Conservation (phyloP, 352 stramenopile genomes). For the Phytophthora kernoviae region DNA sequence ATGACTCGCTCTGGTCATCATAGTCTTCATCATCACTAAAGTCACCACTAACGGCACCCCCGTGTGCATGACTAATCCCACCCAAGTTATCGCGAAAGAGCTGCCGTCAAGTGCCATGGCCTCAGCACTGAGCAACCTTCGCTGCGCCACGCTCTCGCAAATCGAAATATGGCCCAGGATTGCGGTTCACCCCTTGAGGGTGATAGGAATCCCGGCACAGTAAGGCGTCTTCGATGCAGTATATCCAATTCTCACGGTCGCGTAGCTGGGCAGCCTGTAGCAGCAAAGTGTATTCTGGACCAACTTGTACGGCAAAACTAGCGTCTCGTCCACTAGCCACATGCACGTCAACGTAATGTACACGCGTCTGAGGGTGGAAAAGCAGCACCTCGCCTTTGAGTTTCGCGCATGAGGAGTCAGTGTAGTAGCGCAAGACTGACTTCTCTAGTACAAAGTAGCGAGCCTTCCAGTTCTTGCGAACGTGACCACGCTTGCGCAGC, state of each 20-base stretch:
- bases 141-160: conserved; percentile 55
- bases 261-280: conserved; percentile 59
- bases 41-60: conserved; percentile 24
- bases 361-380: conserved; percentile 67
- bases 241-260: conserved; percentile 82
- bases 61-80: conserved; percentile 36
- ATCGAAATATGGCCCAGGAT: conserved; percentile 42
- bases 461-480: conserved; percentile 81
- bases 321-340: conserved; percentile 54
- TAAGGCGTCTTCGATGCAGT: conserved; percentile 76
- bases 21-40: conserved; percentile 40
- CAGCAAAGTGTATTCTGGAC: conserved; percentile 60
- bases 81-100: conserved; percentile 25
- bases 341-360: conserved; percentile 77
- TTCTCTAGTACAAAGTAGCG: conserved; percentile 78
- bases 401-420: conserved; percentile 49
- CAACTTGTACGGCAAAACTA: conserved; percentile 69
- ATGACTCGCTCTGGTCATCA: conserved; percentile 34
- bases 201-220: conserved; percentile 78
- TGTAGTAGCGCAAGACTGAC: conserved; percentile 72
- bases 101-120: conserved; percentile 43
- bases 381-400: conserved; percentile 81
- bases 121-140: conserved; percentile 62
- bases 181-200: conserved; percentile 24
- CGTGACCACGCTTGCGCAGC: conserved; percentile 69